Percentiles rank a stretch among this genome's conserved stretches.
These are phyloP conservation scores for Neurospora africana DNA, from an alignment of 495 filamentous ascomycete genomes.

Conservation along the genomic window DNA sequence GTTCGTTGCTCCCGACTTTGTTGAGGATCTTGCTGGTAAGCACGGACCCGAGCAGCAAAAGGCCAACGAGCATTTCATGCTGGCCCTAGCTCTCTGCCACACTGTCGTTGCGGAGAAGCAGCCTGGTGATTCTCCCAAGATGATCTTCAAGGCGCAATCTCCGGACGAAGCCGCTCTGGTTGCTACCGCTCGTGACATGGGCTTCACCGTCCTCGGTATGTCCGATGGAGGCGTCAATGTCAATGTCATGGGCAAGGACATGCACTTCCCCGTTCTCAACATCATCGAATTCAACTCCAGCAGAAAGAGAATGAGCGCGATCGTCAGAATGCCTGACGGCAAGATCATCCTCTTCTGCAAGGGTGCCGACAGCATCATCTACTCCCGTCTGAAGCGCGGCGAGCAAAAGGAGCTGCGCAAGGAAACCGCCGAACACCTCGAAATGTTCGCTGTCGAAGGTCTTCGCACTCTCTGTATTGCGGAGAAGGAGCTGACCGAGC, in stretches of 20 bases:
- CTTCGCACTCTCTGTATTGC: constrained; percentile 92
- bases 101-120: constrained; percentile 87
- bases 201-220: constrained; percentile 86
- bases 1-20: constrained; percentile 82
- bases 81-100: constrained; percentile 89
- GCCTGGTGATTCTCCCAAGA: constrained; percentile 77
- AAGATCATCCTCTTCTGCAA: constrained; percentile 93
- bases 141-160: constrained; percentile 94
- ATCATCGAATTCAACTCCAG: constrained; percentile 97
- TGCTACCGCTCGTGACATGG: constrained; percentile 87
- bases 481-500: constrained; percentile 69
- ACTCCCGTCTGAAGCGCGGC: constrained; percentile 76
- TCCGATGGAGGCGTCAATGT: constrained; percentile 66
- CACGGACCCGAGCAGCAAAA: constrained; percentile 65
- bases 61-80: constrained; percentile 84
- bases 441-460: constrained; percentile 93
- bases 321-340: constrained; percentile 91
- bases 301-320: constrained; percentile 96
- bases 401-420: constrained; percentile 76
- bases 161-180: constrained; percentile 96
- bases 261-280: constrained; percentile 78
- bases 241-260: constrained; percentile 78
- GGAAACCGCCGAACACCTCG: constrained; percentile 83
- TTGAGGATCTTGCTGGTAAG: constrained; percentile 67
- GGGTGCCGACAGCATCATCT: constrained; percentile 95